phyloP scores from a whole-genome alignment of 805 yeast genomes.

The Spathaspora hagerdaliae region DNA sequence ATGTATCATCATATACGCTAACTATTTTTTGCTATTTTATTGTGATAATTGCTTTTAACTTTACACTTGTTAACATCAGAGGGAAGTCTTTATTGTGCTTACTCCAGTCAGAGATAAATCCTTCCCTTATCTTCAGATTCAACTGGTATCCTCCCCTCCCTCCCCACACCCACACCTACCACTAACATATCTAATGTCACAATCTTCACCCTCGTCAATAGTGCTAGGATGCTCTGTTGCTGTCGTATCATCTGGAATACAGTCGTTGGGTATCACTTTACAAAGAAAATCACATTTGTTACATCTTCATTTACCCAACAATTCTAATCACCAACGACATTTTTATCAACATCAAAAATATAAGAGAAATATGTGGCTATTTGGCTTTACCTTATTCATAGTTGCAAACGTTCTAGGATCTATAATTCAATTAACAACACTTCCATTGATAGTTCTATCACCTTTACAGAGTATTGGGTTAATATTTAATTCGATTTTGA shows the following conservation, averaged over 20 bases:
- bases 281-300: constrained; percentile 74
- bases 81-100: too few relatives aligned
- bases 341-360: constrained; percentile 25
- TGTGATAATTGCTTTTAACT: too few relatives aligned
- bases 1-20: too few relatives aligned
- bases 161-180: neutral
- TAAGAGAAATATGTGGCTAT: constrained; percentile 63
- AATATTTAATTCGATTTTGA: constrained; percentile 73
- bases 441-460: constrained; percentile 74
- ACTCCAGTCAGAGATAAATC: too few relatives aligned
- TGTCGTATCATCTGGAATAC: constrained; percentile 69
- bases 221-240: constrained; percentile 66
- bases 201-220: constrained; percentile 22
- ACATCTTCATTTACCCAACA: constrained; percentile 22
- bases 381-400: constrained; percentile 69
- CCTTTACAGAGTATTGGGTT: constrained; percentile 85
- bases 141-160: too few relatives aligned
- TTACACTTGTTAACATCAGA: neutral
- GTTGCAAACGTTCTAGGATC: constrained; percentile 77
- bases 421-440: constrained; percentile 74
- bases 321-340: constrained; percentile 21
- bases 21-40: too few relatives aligned
- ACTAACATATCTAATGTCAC: neutral
- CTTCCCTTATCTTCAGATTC: too few relatives aligned
- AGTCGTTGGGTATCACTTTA: constrained; percentile 75